A percentile compares a stretch with the other conserved stretches of the same genome.
phyloP scores from a whole-genome alignment of 2,329 filamentous ascomycete genomes.

The Trichophaea hybrida region DNA sequence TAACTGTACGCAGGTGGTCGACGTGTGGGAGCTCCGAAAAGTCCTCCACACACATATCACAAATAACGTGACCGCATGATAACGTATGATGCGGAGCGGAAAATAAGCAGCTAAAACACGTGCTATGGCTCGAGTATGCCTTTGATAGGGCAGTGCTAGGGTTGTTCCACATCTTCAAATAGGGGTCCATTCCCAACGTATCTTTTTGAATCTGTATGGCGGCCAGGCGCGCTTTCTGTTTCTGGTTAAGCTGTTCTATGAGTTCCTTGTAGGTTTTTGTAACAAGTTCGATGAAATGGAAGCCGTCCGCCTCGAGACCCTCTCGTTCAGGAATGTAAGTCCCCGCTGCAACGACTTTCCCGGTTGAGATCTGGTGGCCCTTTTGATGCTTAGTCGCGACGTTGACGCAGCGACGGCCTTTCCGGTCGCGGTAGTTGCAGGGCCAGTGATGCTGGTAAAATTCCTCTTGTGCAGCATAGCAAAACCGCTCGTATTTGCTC shows the following conservation, averaged over 20 bases:
- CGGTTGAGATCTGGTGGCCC: constrained; percentile 35
- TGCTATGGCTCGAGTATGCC: constrained; percentile 32
- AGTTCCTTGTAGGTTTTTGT: background rate
- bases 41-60: constrained; percentile 32
- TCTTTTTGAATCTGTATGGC: background rate
- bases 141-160: background rate
- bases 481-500: constrained; percentile 33
- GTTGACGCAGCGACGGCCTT: constrained; percentile 31
- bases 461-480: constrained; percentile 34
- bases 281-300: background rate
- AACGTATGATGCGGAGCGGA: constrained; percentile 34
- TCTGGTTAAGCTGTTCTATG: background rate
- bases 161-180: constrained; percentile 1
- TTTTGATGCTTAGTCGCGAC: constrained; percentile 32
- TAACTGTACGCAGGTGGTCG: constrained; percentile 7
- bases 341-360: constrained; percentile 34
- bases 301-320: background rate
- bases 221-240: background rate
- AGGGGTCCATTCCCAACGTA: constrained; percentile 11
- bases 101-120: constrained; percentile 37
- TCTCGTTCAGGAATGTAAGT: constrained; percentile 20
- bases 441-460: constrained; percentile 37
- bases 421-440: constrained; percentile 32
- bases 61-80: constrained; percentile 37
- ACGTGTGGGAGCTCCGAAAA: constrained; percentile 27